phyloP scores from a whole-genome alignment of 106 monocot genomes.

The Allium sativum region DNA sequence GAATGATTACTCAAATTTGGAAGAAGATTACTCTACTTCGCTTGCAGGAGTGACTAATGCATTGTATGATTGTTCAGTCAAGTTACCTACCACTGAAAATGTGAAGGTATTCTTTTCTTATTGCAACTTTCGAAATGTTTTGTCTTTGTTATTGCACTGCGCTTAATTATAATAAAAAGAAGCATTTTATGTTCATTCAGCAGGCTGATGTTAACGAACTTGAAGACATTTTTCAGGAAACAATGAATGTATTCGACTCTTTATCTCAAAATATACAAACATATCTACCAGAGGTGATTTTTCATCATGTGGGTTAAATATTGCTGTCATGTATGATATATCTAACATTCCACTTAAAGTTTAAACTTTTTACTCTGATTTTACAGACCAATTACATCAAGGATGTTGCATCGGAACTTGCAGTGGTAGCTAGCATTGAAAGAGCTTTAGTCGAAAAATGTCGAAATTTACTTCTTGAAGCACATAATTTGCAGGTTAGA shows the following conservation, averaged over 20 bases:
- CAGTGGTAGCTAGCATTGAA: constrained; percentile 32
- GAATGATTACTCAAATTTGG: constrained; percentile 45
- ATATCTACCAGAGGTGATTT: constrained; percentile 40
- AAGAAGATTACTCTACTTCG: constrained; percentile 46
- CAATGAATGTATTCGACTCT: constrained; percentile 32
- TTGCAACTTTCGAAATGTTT: constrained; percentile 1
- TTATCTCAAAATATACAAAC: constrained; percentile 22
- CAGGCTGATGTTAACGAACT: constrained; percentile 54
- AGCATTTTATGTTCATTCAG: background rate
- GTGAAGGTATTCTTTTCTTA: constrained; percentile 34
- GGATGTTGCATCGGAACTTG: constrained; percentile 32
- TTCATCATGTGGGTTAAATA: background rate
- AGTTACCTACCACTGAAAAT: constrained; percentile 51
- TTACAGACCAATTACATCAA: constrained; percentile 47
- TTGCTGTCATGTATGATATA: background rate
- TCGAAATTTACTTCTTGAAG: constrained; percentile 46
- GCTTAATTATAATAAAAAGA: background rate
- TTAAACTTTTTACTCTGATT: too few species aligned
- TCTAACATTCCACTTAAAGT: background rate
- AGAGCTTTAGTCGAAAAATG: constrained; percentile 52
- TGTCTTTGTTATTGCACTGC: background rate
- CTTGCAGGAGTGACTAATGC: constrained; percentile 51
- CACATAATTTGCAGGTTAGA: constrained; percentile 59
- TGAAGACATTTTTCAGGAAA: constrained; percentile 29
- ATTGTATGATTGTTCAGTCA: constrained; percentile 49